phyloP scores from a whole-genome alignment of 2,329 filamentous ascomycete genomes.

The Sporothrix brasiliensis region DNA sequence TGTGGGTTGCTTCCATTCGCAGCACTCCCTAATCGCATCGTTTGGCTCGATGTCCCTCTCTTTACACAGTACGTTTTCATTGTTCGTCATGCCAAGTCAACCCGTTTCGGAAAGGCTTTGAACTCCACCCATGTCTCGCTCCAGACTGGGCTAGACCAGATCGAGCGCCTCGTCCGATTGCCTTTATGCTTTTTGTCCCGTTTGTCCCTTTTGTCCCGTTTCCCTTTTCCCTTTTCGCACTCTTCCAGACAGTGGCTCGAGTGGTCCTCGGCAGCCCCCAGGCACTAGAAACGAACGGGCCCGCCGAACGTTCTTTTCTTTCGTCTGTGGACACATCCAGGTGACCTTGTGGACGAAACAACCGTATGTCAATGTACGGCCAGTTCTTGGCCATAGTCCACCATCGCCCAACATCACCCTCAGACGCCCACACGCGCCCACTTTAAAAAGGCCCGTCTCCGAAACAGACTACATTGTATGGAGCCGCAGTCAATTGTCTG shows the following conservation, averaged over 20 bases:
- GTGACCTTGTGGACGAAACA: background rate
- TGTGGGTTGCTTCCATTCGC: no score
- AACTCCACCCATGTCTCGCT: background rate
- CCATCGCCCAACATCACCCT: background rate
- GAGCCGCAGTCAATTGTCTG: background rate
- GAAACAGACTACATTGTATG: background rate
- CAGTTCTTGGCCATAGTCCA: background rate
- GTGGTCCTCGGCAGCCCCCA: background rate
- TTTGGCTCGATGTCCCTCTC: no score
- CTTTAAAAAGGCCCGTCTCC: constrained; percentile 17
- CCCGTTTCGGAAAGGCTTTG: no score
- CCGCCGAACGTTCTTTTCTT: background rate
- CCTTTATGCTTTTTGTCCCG: background rate
- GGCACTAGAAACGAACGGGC: background rate
- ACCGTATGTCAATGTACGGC: background rate
- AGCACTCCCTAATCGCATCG: no score
- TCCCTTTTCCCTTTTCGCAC: no score
- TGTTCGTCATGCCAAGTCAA: background rate
- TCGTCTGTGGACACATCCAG: background rate
- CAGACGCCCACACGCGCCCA: no score
- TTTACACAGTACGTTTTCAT: background rate
- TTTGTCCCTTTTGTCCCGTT: background rate
- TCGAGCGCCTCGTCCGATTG: constrained; percentile 19
- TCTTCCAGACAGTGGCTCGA: no score
- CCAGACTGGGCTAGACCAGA: constrained; percentile 12